Evolutionary conservation across 2,329 filamentous ascomycete species (phyloP), one percentile per base, ranked within the genome.

Genomic region (Chrysosporium keratinophilum): DNA sequence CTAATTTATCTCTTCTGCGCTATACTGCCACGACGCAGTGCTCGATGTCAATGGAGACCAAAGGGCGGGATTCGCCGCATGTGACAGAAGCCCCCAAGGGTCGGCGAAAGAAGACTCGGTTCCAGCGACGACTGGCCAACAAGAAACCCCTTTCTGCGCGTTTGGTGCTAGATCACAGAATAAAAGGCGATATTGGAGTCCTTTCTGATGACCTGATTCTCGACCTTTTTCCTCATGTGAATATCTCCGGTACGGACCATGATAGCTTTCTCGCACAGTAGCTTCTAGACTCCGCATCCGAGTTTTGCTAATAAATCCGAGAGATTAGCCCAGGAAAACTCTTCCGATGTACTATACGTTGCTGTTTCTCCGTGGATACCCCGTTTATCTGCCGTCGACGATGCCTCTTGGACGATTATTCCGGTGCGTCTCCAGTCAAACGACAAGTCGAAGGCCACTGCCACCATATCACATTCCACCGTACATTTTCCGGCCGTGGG

Each of bases 141-240:
- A 54, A 50, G 68, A 78, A 85, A 6, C 79, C 90, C 42, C 77
- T 95, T 55, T 79, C 87, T 55, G 90, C 88, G 54, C 83, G 86
- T 55, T 76, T 97, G 49, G 79, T 94, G 37, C 80, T 96, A 54
- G 89, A 95, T 69, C 86, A 89, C 65, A 84, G 86, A 67, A 77
- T 95, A 63, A 87, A 85, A 70, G 88, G 87, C 51, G 88, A 95
- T 65, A 78, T 90, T 57, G 93, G 89, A 58, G 80, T 93, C 59
- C 71, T 97, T 51, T 95, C 91, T 11, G 84, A 88, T 63, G 88
- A 95, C 68, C 77, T 98, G 50, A 88, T 90, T 63, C 76, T 78
- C 45, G 86, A 94, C 65, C 78, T 97, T 50, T 94, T 71, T 83
- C 87, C 58, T 73, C 81, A 62, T 64, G 78, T 61, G 70, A 71